Base-by-base conservation (phyloP, 306 rosid species). In the Fagus crenata region DNA sequence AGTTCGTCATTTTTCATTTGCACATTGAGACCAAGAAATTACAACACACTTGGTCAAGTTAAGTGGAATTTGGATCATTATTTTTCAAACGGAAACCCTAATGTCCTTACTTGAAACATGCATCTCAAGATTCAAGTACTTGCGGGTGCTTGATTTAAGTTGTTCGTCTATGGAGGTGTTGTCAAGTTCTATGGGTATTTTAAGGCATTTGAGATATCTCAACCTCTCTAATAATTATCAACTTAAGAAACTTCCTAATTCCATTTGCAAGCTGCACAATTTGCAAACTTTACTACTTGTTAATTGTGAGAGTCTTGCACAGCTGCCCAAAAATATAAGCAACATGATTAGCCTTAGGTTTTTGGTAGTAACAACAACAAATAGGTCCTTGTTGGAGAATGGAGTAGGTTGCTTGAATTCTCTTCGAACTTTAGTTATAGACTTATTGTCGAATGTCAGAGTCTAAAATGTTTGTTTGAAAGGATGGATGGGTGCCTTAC, bases 301-400 rank as follows among this genome's bases (percentile, higher is more conserved):
- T 0, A 0, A 0, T 42, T 42, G 49, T 0, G 0, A 0, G 2
- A 7, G 7, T 6, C 49, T 42, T 42, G 0, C 6, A 42, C 2
- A 0, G 11, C 1, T 42, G 11, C 49, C 49, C 11, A 7, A 6
- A 42, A 9, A 9, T 6, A 6, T 42, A 6, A 6, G 49, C 2
- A 0, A 42, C 49, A 42, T 42, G 51, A 77, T 49, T 39, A 81
- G 56, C 53, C 86, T 86, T 5, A 74, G 56, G 69, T 7, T 31
- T 5, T 41, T 86, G 36, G 33, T 0, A 7, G 72, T 84, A 49
- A 78, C 82, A 59, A 73, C 84, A 49, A 78, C 67, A 39, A 84
- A 56, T 39, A 1, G 0, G 0, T 15, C 6, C 9, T 69, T 86
- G 22, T 74, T 71, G 0, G 67, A 53, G 71, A 49, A 53, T 28